These are phyloP conservation scores for Saprolegnia parasitica DNA, from an alignment of 352 stramenopile species.

Conservation along the genomic window DNA sequence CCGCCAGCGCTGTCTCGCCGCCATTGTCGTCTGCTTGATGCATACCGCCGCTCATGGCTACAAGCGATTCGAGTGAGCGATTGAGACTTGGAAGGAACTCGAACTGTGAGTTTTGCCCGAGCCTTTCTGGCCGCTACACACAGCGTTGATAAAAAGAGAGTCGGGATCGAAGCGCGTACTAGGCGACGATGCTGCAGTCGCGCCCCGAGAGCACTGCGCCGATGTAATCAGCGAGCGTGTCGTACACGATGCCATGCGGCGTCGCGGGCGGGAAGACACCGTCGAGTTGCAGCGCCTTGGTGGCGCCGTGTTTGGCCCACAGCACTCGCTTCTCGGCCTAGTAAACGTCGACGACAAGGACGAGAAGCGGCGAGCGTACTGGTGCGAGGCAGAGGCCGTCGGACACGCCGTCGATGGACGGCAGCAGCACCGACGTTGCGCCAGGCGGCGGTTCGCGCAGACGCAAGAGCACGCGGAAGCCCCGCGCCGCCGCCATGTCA, in stretches of 20 bases:
- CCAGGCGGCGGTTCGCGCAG: neutral
- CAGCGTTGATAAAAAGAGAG: neutral
- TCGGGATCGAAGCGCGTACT: slow-evolving; percentile 10
- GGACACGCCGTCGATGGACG: too few relatives aligned
- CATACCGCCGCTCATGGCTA: slow-evolving; percentile 19
- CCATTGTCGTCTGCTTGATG: neutral
- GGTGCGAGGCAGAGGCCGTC: too few relatives aligned
- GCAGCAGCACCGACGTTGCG: neutral
- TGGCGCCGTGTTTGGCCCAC: slow-evolving; percentile 20
- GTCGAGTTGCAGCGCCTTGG: slow-evolving; percentile 12
- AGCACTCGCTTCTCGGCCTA: neutral
- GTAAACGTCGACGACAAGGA: neutral
- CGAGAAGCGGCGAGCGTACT: too few relatives aligned
- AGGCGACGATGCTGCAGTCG: slow-evolving; percentile 22
- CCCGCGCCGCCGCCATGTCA: neutral
- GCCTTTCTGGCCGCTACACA: slow-evolving; percentile 16
- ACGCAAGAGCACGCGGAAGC: neutral
- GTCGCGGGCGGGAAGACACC: neutral
- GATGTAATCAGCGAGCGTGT: neutral
- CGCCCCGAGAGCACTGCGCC: slow-evolving; percentile 1
- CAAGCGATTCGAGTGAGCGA: neutral
- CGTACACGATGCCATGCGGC: neutral
- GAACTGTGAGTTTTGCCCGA: slow-evolving; percentile 27
- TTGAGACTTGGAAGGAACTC: neutral
- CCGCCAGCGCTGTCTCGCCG: too few relatives aligned